phyloP scores from a whole-genome alignment of 192 early-diverging fungal genomes.

The Rhizophlyctis rosea region DNA sequence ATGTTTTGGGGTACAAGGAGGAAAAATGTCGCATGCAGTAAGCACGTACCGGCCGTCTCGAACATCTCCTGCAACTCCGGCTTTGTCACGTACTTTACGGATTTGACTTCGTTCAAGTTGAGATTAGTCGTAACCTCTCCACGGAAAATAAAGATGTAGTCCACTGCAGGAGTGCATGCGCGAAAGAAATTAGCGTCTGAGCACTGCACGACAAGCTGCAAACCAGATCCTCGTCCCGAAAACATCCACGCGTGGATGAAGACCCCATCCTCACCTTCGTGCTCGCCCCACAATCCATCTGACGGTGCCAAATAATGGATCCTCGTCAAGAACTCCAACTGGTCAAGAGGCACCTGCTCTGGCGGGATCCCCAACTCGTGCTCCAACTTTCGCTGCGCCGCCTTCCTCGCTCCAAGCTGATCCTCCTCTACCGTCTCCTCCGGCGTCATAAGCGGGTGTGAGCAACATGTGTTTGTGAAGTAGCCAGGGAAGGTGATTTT shows the following conservation, averaged over 20 bases:
- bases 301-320: constrained; percentile 97
- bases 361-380: constrained; percentile 90
- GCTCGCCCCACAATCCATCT: constrained; percentile 97
- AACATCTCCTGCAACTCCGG: constrained; percentile 80
- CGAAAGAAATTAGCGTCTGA: background rate
- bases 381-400: constrained; percentile 90
- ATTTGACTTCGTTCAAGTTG: constrained; percentile 91
- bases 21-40: background rate
- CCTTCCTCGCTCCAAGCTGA: constrained; percentile 77
- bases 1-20: background rate
- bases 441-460: constrained; percentile 82
- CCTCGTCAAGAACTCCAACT: constrained; percentile 85
- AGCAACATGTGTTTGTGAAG: constrained; percentile 99
- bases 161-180: constrained; percentile 49
- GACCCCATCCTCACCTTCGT: constrained; percentile 63
- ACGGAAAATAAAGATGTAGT: constrained; percentile 90
- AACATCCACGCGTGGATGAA: no score
- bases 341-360: constrained; percentile 73
- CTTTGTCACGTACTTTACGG: constrained; percentile 74
- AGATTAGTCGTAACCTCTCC: constrained; percentile 70
- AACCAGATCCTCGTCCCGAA: background rate
- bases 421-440: constrained; percentile 75
- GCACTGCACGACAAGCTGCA: background rate
- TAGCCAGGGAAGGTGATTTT: constrained; percentile 98
- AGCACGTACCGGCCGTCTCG: constrained; percentile 48